Percentiles rank a stretch among this genome's conserved stretches.
These are phyloP conservation scores for Volvox reticuliferus DNA, from an alignment of 139 green algal species.

Conservation along the genomic window DNA sequence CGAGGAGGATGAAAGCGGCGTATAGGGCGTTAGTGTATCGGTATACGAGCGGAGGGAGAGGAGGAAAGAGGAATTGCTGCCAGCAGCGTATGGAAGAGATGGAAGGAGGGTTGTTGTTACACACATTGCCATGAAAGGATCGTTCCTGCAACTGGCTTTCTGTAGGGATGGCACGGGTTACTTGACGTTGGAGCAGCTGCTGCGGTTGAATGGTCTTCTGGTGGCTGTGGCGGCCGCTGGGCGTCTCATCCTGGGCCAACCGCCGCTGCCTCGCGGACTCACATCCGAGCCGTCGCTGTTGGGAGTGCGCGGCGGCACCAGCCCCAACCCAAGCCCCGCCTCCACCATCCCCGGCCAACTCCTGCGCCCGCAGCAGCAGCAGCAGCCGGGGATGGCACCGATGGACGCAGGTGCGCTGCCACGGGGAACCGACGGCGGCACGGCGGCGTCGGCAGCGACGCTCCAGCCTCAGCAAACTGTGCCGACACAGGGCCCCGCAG, in stretches of 20 bases:
- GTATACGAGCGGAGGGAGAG: background rate
- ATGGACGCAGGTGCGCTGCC: no score
- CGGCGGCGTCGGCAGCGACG: background rate
- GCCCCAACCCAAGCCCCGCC: background rate
- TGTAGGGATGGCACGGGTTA: conserved; percentile 36
- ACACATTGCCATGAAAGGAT: background rate
- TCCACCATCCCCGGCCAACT: background rate
- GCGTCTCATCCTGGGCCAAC: background rate
- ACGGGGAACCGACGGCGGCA: background rate
- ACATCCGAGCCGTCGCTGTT: background rate
- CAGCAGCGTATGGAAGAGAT: background rate
- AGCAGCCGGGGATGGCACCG: background rate
- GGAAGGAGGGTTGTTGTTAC: background rate
- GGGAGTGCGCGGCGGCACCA: background rate
- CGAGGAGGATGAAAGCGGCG: no score
- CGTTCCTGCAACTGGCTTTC: background rate
- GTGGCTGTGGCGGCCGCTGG: conserved; percentile 23
- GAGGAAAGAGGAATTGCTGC: background rate
- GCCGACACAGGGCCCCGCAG: background rate
- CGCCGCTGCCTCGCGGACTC: background rate
- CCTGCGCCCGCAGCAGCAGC: background rate
- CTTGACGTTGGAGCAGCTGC: conserved; percentile 28
- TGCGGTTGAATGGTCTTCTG: conserved; percentile 7
- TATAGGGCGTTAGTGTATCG: no score
- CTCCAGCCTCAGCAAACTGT: background rate